phyloP scores from a whole-genome alignment of 768 basidiomycete genomes.

The Tylopilus plumbeoviolaceoides region DNA sequence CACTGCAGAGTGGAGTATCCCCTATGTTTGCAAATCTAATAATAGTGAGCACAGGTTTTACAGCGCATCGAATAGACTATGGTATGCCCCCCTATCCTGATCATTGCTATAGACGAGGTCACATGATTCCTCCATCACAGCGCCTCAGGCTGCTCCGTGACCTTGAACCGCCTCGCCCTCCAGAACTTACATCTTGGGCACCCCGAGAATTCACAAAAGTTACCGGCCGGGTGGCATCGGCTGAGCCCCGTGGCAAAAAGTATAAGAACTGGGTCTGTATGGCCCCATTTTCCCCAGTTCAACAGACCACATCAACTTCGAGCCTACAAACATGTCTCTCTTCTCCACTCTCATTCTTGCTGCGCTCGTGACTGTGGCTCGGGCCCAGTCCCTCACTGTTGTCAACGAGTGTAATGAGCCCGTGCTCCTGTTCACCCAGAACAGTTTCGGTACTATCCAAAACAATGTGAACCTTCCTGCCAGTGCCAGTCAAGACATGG shows the following conservation, averaged over 20 bases:
- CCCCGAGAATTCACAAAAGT: neutral
- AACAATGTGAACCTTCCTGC: slow-evolving; percentile 25
- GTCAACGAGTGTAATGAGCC: slow-evolving; percentile 23
- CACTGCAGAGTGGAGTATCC: too few species aligned
- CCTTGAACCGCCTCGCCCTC: neutral
- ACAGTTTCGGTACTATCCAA: slow-evolving; percentile 23
- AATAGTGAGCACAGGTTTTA: too few species aligned
- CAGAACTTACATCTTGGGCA: too few species aligned
- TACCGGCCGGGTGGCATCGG: neutral
- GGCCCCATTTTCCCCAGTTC: neutral
- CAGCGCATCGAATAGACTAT: too few species aligned
- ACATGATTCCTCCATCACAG: too few species aligned
- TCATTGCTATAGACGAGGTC: too few species aligned
- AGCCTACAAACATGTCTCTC: slow-evolving; percentile 19
- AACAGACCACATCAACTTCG: neutral
- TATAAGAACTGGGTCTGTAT: slow-evolving; percentile 12
- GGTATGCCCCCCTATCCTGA: slow-evolving; percentile 27
- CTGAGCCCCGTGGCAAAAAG: neutral
- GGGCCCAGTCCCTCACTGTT: slow-evolving; percentile 29
- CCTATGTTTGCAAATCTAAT: too few species aligned
- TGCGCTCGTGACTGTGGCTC: slow-evolving; percentile 16
- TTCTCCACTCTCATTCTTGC: slow-evolving; percentile 18
- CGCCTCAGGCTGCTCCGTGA: too few species aligned
- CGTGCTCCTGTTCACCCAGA: slow-evolving; percentile 30
- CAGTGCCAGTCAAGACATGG: slow-evolving; percentile 25